These are phyloP conservation scores for Beauveria sp. DNA, from an alignment of 2,329 filamentous ascomycete genomes.

Conservation along the genomic window DNA sequence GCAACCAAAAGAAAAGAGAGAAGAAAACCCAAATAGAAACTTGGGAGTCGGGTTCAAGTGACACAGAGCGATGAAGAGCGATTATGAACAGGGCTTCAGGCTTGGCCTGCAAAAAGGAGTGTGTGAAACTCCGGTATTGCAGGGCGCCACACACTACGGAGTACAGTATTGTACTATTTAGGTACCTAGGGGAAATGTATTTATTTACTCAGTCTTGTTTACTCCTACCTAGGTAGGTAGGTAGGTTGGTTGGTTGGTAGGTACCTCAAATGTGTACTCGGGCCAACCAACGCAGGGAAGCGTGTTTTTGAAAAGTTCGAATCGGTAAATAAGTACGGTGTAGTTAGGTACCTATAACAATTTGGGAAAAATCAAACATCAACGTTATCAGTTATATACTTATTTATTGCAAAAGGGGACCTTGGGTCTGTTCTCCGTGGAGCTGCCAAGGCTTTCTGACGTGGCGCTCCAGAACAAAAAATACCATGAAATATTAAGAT, in stretches of 20 bases:
- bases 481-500: background rate
- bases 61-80: background rate
- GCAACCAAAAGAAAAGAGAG: background rate
- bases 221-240: no score
- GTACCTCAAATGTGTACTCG: no score
- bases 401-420: no score
- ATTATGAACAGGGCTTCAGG: background rate
- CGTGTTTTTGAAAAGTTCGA: no score
- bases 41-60: background rate
- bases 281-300: no score
- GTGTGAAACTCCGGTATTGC: slow-evolving; percentile 7
- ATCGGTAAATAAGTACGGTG: no score
- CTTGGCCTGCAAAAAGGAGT: slow-evolving; percentile 1
- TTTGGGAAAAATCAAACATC: no score
- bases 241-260: no score
- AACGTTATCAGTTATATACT: no score
- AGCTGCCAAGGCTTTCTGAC: slow-evolving; percentile 4
- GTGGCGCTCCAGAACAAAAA: background rate
- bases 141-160: background rate
- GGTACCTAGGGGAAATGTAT: background rate
- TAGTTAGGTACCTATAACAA: no score
- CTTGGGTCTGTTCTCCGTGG: background rate
- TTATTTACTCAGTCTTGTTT: no score
- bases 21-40: background rate
- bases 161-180: background rate